phyloP scores from a whole-genome alignment of 2,329 filamentous ascomycete species.

The Penicillium sp. region DNA sequence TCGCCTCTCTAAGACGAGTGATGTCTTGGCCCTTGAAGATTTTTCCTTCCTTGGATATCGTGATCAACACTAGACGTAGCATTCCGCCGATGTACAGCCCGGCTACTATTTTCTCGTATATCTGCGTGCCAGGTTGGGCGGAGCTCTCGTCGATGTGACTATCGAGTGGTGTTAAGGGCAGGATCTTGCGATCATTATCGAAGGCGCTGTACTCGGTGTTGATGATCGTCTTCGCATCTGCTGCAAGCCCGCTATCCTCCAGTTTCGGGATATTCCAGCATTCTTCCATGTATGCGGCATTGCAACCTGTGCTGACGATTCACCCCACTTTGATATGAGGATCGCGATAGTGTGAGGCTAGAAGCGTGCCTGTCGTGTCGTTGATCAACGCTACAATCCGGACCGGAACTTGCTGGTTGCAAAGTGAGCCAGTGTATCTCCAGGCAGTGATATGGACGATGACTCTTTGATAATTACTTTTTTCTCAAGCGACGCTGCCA shows the following conservation, averaged over 20 bases:
- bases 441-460: not conserved
- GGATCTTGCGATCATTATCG: constrained; percentile 79
- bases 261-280: constrained; percentile 84
- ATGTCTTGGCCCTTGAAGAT: constrained; percentile 84
- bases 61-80: constrained; percentile 80
- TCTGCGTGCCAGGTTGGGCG: constrained; percentile 86
- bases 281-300: constrained; percentile 93
- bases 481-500: constrained; percentile 70
- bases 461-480: constrained; percentile 46
- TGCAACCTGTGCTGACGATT: constrained; percentile 95
- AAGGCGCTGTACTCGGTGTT: constrained; percentile 96
- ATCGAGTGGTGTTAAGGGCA: constrained; percentile 62
- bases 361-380: constrained; percentile 89
- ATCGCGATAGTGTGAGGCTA: constrained; percentile 89
- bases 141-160: constrained; percentile 81
- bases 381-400: constrained; percentile 86
- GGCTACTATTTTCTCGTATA: constrained; percentile 96
- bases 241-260: constrained; percentile 73
- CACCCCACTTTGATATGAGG: constrained; percentile 84
- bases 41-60: constrained; percentile 73
- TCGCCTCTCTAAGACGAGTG: constrained; percentile 72
- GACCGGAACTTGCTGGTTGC: constrained; percentile 71
- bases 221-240: constrained; percentile 79
- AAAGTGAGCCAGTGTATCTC: not conserved
- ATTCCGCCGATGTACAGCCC: constrained; percentile 91